These are phyloP conservation scores for Phytophthora pluvialis DNA, from an alignment of 352 stramenopile genomes.

Conservation along the genomic window DNA sequence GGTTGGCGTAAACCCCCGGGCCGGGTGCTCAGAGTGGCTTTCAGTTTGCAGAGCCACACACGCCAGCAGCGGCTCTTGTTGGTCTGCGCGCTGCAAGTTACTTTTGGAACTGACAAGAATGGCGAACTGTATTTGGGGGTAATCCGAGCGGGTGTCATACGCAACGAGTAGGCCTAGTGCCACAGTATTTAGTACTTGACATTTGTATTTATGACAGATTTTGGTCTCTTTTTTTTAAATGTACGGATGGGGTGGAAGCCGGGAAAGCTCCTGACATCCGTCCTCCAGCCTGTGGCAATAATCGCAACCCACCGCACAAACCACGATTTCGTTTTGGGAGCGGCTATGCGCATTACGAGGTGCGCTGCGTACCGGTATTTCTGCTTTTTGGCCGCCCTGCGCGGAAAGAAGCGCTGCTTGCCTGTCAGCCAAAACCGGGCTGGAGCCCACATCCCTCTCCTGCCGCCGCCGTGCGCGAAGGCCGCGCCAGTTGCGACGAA, in stretches of 20 bases:
- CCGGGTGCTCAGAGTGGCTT: not conserved
- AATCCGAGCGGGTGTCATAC: conserved; percentile 27
- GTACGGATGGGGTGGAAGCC: no score
- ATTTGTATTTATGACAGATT: not conserved
- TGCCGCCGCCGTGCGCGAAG: no score
- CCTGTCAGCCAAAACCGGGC: conserved; percentile 22
- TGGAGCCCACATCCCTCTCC: not conserved
- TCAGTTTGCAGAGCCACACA: conserved; percentile 20
- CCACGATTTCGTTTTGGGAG: no score
- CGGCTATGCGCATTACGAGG: no score
- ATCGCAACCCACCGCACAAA: no score
- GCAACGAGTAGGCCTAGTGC: not conserved
- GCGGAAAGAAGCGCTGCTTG: conserved; percentile 18
- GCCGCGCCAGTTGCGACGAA: not conserved
- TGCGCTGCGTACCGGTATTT: conserved; percentile 7
- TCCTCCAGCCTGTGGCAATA: no score
- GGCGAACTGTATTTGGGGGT: conserved; percentile 27
- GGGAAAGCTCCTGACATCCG: no score
- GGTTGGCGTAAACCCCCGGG: conserved; percentile 30
- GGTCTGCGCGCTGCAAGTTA: conserved; percentile 24
- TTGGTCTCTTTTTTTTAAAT: not conserved
- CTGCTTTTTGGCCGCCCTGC: conserved; percentile 17
- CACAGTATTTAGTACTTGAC: no score
- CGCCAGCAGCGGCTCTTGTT: not conserved
- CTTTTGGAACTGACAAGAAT: conserved; percentile 29